Base-by-base conservation (phyloP, 257 asterid genomes). In the Apocynum venetum region DNA sequence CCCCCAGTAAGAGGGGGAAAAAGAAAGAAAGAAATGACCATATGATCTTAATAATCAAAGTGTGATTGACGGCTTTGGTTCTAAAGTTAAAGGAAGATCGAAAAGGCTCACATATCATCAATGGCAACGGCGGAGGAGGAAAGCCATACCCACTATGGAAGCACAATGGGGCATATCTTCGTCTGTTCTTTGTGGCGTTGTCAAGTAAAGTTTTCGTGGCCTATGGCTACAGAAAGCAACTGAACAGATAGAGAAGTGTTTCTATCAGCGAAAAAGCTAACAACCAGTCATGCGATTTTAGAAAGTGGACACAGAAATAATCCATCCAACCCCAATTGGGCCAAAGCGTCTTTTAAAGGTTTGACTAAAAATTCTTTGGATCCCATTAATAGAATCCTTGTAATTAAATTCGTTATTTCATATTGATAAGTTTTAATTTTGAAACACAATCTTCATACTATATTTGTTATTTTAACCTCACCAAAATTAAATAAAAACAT, bases 121-220 rank as follows among this genome's bases (percentile, higher is more conserved):
- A 4, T 38, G 71, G 72, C 6, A 61, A 9, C 4, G 15, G n/a
- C 61, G 77, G 67, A 35, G 9, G 2, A 44, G 69, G 13, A 73
- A 73, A 73, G 77, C 67, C 46, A 51, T 12, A 41, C 15, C 70
- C 80, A 71, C 81, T 68, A 60, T 17, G 81, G 75, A 57, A 77
- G 48, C 72, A 70, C n/a, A 7, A 78, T 71, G 76, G 56, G 70
- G 63, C 69, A 75, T 15, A 46, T 5, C 72, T 15, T 36, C 55
- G 6, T 38, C 38, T 25, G 6, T 1, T n/a, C 65, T 71, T 63
- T 13, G 47, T 20, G 72, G 52, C 35, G 41, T 67, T 43, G 52
- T 67, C 51, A 44, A 44, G 8, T 67, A 77, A 77, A 47, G 49
- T 69, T 70, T 17, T 70, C 63, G 71, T 56, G 71, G 80, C 76